These are phyloP conservation scores for Scheffersomyces parashehatae DNA, from an alignment of 1,139 yeast species.

Conservation along the genomic window DNA sequence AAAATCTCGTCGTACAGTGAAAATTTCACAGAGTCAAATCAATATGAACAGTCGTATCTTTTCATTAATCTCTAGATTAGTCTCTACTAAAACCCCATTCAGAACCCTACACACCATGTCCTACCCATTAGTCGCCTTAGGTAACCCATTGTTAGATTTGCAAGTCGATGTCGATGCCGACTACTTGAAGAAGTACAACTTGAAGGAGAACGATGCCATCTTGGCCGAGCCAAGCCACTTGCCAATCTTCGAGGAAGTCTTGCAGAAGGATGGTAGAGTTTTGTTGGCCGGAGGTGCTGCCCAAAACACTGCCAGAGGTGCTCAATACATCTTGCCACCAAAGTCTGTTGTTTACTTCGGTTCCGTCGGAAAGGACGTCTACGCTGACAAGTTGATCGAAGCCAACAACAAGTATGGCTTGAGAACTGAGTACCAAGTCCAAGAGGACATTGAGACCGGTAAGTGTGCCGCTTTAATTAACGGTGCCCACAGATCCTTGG, in stretches of 20 bases:
- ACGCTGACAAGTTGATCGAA: conserved; percentile 73
- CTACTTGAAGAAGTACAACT: conserved; percentile 74
- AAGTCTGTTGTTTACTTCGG: conserved; percentile 92
- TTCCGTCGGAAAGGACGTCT: conserved; percentile 91
- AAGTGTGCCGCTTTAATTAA: conserved; percentile 96
- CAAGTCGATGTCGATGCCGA: conserved; percentile 75
- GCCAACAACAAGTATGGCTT: conserved; percentile 92
- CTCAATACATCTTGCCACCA: conserved; percentile 84
- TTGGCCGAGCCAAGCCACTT: conserved; percentile 85
- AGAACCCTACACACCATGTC: conserved; percentile 25
- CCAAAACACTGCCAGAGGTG: conserved; percentile 98
- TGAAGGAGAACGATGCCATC: conserved; percentile 93
- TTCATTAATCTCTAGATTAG: too few species aligned
- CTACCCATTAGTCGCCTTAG: conserved; percentile 48
- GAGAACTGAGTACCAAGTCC: conserved; percentile 80
- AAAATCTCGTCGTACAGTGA: too few species aligned
- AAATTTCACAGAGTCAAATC: too few species aligned
- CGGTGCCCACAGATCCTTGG: conserved; percentile 87
- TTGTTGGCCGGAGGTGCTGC: conserved; percentile 99
- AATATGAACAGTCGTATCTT: too few species aligned
- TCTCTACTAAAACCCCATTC: too few species aligned
- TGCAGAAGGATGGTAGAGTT: conserved; percentile 60
- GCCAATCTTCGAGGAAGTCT: conserved; percentile 81
- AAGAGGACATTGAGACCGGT: conserved; percentile 80
- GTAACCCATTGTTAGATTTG: conserved; percentile 78